Evolutionary conservation across 2,329 filamentous ascomycete species (phyloP).

Genomic region (Exophiala lecanii-corni): DNA sequence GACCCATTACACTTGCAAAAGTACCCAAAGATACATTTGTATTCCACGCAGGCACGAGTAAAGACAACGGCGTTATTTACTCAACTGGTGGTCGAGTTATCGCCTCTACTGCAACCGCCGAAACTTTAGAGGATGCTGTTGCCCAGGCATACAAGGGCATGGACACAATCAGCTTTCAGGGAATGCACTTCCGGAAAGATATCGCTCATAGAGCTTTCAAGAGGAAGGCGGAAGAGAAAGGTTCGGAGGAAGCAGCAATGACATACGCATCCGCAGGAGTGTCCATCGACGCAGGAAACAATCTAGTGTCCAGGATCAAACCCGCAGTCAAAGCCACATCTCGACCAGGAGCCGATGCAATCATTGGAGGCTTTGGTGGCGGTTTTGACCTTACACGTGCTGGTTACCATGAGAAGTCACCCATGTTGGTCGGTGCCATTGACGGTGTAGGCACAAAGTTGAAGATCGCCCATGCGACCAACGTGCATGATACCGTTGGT

Average conservation of each 20-base stretch:
- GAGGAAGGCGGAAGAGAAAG: conserved; percentile 14
- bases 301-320: conserved; percentile 89
- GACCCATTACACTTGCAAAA: conserved; percentile 54
- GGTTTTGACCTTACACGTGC: conserved; percentile 72
- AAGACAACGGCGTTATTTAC: conserved; percentile 56
- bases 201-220: conserved; percentile 69
- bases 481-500: conserved; percentile 89
- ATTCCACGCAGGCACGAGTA: conserved; percentile 83
- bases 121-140: conserved; percentile 75
- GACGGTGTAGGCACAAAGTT: conserved; percentile 97
- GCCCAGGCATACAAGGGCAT: conserved; percentile 83
- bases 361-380: conserved; percentile 94
- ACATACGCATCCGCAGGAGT: conserved; percentile 94
- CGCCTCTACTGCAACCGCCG: conserved; percentile 75
- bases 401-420: conserved; percentile 69
- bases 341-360: conserved; percentile 80
- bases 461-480: conserved; percentile 85
- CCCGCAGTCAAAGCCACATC: conserved; percentile 78
- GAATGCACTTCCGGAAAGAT: conserved; percentile 88
- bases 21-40: conserved; percentile 59
- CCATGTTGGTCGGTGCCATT: conserved; percentile 86
- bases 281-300: conserved; percentile 89
- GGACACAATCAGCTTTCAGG: conserved; percentile 72
- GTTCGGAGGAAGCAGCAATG: conserved; percentile 40
- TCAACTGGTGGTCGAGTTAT: conserved; percentile 89